A percentile compares a stretch with the other conserved stretches of the same genome.
These are phyloP conservation scores for Euphrasia confusa DNA, from an alignment of 257 asterid genomes.

Conservation along the genomic window DNA sequence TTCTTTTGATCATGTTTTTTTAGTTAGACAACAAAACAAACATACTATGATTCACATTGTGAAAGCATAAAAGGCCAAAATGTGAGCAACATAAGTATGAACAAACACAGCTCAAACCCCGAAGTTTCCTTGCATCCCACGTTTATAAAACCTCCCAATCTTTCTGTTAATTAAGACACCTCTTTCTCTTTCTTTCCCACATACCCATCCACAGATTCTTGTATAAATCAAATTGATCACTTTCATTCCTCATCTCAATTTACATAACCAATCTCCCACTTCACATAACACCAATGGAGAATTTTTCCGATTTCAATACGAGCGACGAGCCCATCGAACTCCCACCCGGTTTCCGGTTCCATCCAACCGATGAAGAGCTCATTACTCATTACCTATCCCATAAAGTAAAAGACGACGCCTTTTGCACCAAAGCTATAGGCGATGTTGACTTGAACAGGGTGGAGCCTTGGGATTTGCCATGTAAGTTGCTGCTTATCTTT, in stretches of 20 bases:
- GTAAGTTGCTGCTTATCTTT: slow-evolving; percentile 33
- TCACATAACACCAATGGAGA: slow-evolving; percentile 26
- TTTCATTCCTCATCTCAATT: not conserved
- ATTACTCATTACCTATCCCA: slow-evolving; percentile 55
- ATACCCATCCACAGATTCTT: slow-evolving; percentile 11
- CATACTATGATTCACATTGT: slow-evolving; percentile 19
- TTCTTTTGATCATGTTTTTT: too few species aligned
- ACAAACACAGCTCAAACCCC: slow-evolving; percentile 12
- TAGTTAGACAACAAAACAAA: not conserved
- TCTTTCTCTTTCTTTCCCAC: slow-evolving; percentile 14
- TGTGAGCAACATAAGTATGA: slow-evolving; percentile 10
- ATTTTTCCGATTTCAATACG: not conserved
- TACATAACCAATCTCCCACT: not conserved
- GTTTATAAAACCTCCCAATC: slow-evolving; percentile 38
- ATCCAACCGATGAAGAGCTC: slow-evolving; percentile 75
- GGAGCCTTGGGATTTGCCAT: slow-evolving; percentile 88
- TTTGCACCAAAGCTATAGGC: slow-evolving; percentile 43
- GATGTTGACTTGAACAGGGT: slow-evolving; percentile 76
- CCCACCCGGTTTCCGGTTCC: slow-evolving; percentile 79
- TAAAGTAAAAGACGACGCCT: slow-evolving; percentile 39
- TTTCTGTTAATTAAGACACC: slow-evolving; percentile 33
- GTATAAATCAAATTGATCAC: slow-evolving; percentile 23
- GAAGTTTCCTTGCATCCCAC: slow-evolving; percentile 37
- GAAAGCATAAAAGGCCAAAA: slow-evolving; percentile 18
- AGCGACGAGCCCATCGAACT: slow-evolving; percentile 38